Base-by-base conservation (phyloP, 2,329 filamentous ascomycete species). In the Fusarium foetens region DNA sequence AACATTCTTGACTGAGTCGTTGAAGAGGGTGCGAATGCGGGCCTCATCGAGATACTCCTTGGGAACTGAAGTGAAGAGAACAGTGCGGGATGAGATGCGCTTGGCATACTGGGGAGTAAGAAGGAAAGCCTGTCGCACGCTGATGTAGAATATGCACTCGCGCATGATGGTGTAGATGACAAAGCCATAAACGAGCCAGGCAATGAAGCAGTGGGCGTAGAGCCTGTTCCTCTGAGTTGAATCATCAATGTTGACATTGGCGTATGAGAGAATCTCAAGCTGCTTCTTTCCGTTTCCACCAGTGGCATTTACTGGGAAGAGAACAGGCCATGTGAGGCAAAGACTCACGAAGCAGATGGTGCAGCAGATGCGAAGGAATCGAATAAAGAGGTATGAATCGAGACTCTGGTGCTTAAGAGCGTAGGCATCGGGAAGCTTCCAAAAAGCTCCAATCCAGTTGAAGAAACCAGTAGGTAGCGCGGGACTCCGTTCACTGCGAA, bases 81-180 rank as follows among this genome's bases (percentile, higher is more conserved):
- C 94, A 2, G 95, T 98, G 33, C 94, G 90, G 1, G 95, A 94
- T 1, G 95, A 98, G 45, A 98, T 90, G 23, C 95, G 92, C 74
- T 91, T 92, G 33, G 94, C 89, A 78, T 97, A 95, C 55, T 93
- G 86, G 2, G 93, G 94, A 5, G 94, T 93, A 63, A 97, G 86
- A n/a, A 95, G 89, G 83, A 97, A 98, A 2, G 95, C 95, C 83
- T 98, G 96, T 72, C 95, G 93, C 58, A 98, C 83, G 77, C 97
- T 97, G 84, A 98, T 93, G 81, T 94, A 97, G 87, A 92, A 98
- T 76, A 99, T 92, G 79, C 91, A 91, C 82, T 99, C 96, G 69
- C 96, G 90, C 35, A 94, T 94, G 60, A 99, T 90, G 77, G 94
- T 93, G 82, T 94, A 95, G 81, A 98, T 91, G 66, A 99, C 87